phyloP scores from a whole-genome alignment of 306 rosid genomes.

The Canavalia ensiformis region DNA sequence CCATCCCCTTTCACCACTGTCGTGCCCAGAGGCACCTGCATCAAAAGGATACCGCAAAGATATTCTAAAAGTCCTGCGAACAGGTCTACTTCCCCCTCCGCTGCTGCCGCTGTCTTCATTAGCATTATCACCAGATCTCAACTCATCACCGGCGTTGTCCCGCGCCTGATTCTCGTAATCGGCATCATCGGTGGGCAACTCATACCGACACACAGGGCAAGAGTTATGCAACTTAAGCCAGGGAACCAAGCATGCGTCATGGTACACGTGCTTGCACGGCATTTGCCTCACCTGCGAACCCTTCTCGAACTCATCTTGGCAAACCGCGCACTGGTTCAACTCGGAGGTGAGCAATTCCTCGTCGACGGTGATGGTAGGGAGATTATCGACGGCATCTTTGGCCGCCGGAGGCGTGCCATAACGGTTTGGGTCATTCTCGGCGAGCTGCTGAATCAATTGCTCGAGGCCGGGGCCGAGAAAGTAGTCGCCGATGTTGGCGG shows the following conservation, averaged over 20 bases:
- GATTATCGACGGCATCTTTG: slow-evolving; percentile 67
- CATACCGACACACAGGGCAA: slow-evolving; percentile 93
- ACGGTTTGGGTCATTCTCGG: slow-evolving; percentile 94
- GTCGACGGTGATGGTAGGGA: slow-evolving; percentile 64
- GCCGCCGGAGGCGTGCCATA: slow-evolving; percentile 95
- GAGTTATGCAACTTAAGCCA: slow-evolving; percentile 93
- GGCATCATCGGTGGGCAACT: slow-evolving; percentile 88
- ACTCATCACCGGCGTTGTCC: slow-evolving; percentile 43
- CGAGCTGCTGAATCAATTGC: slow-evolving; percentile 96
- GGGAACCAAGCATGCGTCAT: slow-evolving; percentile 77
- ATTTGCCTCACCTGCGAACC: slow-evolving; percentile 76
- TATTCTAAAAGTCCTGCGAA: slow-evolving; percentile 60
- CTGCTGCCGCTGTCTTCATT: background rate
- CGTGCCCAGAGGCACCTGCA: slow-evolving; percentile 45
- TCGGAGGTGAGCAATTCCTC: slow-evolving; percentile 80
- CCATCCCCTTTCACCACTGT: slow-evolving; percentile 43
- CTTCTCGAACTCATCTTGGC: slow-evolving; percentile 89
- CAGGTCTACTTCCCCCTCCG: slow-evolving; percentile 49
- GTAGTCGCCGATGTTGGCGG: slow-evolving; percentile 84
- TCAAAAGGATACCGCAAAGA: slow-evolving; percentile 53
- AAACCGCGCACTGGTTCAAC: slow-evolving; percentile 89
- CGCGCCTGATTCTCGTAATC: slow-evolving; percentile 67
- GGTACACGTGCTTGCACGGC: slow-evolving; percentile 96
- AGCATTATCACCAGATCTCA: slow-evolving; percentile 51
- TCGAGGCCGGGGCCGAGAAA: slow-evolving; percentile 94